phyloP scores from a whole-genome alignment of 148 eudicot species.

The Rhododendron vialii region DNA sequence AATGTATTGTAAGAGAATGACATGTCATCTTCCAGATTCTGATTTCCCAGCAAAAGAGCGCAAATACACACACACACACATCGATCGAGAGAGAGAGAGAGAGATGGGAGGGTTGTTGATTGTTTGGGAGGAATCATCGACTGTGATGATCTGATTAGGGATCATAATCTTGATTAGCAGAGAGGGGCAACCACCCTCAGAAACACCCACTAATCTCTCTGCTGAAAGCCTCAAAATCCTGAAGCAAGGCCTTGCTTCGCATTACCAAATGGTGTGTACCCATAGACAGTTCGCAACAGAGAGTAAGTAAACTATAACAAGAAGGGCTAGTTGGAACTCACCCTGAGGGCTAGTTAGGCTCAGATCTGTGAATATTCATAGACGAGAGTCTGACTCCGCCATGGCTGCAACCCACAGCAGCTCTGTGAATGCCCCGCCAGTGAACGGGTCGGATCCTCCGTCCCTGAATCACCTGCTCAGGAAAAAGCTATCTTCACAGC shows the following conservation, averaged over 20 bases:
- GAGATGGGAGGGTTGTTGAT: neutral
- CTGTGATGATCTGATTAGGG: neutral
- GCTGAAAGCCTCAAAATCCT: neutral
- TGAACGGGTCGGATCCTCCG: neutral
- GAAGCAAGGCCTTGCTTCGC: neutral
- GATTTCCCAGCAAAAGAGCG: neutral
- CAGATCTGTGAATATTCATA: neutral
- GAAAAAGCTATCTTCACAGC: neutral
- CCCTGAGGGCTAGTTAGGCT: neutral
- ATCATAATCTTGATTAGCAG: neutral
- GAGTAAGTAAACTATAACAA: no score
- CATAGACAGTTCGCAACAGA: no score
- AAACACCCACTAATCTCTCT: neutral
- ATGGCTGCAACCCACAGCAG: neutral
- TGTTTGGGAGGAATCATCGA: neutral
- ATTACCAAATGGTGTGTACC: neutral
- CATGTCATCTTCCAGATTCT: neutral
- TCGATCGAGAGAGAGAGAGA: neutral
- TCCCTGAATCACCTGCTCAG: neutral
- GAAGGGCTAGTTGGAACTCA: neutral
- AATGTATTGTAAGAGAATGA: no score
- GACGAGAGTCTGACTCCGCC: neutral
- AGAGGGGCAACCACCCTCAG: constrained; percentile 3
- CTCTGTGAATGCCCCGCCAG: neutral
- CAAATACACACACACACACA: no score